Conservation (phyloP, 495 filamentous ascomycete species). For the Neurospora africana region DNA sequence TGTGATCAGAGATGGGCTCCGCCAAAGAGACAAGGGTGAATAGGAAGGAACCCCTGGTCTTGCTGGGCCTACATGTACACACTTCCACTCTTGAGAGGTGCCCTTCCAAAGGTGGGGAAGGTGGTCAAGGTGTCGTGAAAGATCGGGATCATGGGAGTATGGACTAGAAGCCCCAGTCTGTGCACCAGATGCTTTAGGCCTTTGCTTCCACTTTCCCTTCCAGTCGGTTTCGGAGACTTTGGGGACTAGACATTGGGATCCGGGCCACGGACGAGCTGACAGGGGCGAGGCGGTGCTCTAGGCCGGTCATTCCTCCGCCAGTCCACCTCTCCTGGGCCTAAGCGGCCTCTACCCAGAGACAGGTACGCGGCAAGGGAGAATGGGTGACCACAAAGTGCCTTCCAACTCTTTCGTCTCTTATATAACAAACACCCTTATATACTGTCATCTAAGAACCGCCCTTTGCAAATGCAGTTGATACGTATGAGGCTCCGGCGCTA, state of each 20-base stretch:
- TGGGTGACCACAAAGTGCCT: not conserved
- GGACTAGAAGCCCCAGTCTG: not conserved
- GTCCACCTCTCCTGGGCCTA: not conserved
- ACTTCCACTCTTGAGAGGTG: not conserved
- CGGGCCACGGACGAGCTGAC: not conserved
- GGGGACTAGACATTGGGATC: not conserved
- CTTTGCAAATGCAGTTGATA: not conserved
- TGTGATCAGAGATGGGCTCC: not conserved
- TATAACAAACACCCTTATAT: not conserved
- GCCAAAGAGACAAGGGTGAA: not conserved
- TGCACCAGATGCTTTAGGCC: not conserved
- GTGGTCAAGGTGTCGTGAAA: not conserved
- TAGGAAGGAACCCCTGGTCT: not conserved
- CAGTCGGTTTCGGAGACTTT: not conserved
- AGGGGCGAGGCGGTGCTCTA: not conserved
- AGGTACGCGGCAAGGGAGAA: not conserved
- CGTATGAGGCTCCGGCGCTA: not conserved
- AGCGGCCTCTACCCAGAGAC: not conserved
- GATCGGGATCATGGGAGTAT: not conserved
- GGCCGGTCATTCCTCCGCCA: not conserved
- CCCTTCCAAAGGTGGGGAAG: not conserved
- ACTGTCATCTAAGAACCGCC: not conserved
- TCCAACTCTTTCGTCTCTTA: not conserved
- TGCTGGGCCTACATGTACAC: not conserved
- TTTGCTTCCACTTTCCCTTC: not conserved